A percentile compares a stretch with the other conserved stretches of the same genome.
Conservation (phyloP, 2,329 filamentous ascomycete species). For the Cladophialophora carrionii region DNA sequence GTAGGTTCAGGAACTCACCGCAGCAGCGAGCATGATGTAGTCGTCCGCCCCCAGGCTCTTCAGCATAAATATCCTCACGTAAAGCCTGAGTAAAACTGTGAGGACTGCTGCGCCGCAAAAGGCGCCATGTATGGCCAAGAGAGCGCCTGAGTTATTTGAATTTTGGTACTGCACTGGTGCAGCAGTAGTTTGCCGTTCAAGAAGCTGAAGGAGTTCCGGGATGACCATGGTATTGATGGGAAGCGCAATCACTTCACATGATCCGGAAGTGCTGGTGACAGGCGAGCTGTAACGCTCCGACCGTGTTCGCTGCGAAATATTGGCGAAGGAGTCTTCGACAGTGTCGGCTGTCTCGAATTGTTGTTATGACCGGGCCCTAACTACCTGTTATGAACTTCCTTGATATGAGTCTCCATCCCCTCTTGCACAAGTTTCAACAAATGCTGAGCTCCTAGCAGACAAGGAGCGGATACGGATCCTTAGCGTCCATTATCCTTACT, state of each 20-base stretch:
- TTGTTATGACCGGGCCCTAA: neutral
- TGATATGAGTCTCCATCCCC: neutral
- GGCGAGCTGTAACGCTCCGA: constrained; percentile 5
- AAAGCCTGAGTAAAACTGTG: constrained; percentile 49
- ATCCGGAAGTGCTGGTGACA: neutral
- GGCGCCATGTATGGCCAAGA: constrained; percentile 49
- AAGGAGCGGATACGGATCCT: neutral
- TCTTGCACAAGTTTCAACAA: neutral
- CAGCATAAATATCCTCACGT: constrained; percentile 54
- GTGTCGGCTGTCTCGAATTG: neutral
- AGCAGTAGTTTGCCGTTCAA: constrained; percentile 32
- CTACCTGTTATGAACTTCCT: constrained; percentile 1
- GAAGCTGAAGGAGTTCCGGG: constrained; percentile 11
- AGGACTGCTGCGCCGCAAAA: constrained; percentile 47
- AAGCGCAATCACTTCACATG: neutral
- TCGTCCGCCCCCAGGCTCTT: constrained; percentile 57
- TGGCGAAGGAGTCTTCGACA: neutral
- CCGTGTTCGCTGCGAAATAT: neutral
- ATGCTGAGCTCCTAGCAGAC: neutral
- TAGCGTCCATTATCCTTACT: neutral
- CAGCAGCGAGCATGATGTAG: constrained; percentile 50
- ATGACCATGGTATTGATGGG: constrained; percentile 21
- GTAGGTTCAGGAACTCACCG: constrained; percentile 42
- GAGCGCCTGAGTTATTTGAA: constrained; percentile 45
- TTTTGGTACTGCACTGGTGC: constrained; percentile 40